Conservation (phyloP, 2,329 filamentous ascomycete species). For the Cordyceps farinosa region DNA sequence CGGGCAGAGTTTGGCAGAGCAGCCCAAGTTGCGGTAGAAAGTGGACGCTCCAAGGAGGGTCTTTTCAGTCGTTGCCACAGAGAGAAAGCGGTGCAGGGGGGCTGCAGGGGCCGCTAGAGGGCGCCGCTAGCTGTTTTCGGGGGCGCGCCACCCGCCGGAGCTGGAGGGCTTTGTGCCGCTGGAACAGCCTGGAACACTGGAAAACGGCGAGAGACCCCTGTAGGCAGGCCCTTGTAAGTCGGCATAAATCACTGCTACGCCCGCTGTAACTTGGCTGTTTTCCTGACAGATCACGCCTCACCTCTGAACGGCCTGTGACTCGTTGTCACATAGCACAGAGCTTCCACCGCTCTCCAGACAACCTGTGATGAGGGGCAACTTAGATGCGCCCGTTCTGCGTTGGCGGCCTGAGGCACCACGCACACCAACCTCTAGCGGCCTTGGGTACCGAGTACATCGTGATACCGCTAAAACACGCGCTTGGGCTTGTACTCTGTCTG, state of each 20-base stretch:
- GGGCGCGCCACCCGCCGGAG: not conserved
- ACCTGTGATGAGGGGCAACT: not conserved
- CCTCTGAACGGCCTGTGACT: not conserved
- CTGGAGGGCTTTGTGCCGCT: not conserved
- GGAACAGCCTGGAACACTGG: not conserved
- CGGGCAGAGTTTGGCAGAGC: slow-evolving; percentile 16
- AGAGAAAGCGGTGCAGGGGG: slow-evolving; percentile 13
- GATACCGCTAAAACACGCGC: not conserved
- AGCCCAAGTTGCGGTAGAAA: slow-evolving; percentile 17
- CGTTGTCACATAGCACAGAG: not conserved
- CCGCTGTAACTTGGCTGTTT: too few relatives aligned
- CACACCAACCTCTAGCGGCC: not conserved
- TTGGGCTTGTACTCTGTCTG: not conserved
- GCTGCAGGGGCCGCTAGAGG: not conserved
- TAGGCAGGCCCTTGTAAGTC: too few relatives aligned
- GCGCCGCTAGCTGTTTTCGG: slow-evolving; percentile 9
- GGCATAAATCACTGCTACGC: too few relatives aligned
- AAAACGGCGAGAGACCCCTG: not conserved
- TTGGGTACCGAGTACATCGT: not conserved
- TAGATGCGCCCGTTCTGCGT: not conserved
- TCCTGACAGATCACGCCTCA: too few relatives aligned
- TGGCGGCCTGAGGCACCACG: slow-evolving; percentile 10
- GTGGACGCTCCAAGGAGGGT: slow-evolving; percentile 12
- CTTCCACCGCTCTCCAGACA: not conserved
- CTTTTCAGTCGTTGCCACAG: slow-evolving; percentile 17